Evolutionary conservation across 163 green algal species (phyloP).

Genomic region (Chlamydomonas reinhardtii): DNA sequence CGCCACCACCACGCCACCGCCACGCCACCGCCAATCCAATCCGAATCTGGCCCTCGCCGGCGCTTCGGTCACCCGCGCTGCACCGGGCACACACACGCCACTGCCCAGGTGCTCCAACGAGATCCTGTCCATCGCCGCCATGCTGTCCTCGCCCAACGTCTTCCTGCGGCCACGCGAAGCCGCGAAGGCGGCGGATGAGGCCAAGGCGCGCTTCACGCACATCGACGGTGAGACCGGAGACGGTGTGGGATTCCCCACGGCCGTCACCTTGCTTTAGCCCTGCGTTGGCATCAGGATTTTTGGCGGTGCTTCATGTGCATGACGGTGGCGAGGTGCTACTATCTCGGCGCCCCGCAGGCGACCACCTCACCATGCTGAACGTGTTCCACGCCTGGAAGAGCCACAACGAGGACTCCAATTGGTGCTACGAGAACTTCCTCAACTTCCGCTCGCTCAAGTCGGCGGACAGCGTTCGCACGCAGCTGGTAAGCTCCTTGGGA

Average conservation of each 20-base stretch:
- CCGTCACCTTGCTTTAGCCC: no score
- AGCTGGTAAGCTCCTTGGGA: slow-evolving; percentile 79
- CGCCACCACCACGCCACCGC: no score
- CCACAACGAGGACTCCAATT: slow-evolving; percentile 82
- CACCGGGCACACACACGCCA: no score
- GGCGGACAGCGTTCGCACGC: slow-evolving; percentile 94
- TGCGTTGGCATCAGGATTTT: no score
- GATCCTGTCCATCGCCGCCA: slow-evolving; percentile 95
- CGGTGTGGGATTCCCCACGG: neutral
- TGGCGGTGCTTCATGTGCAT: neutral
- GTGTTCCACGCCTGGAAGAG: slow-evolving; percentile 99
- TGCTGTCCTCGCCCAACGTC: slow-evolving; percentile 95
- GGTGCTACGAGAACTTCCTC: slow-evolving; percentile 98
- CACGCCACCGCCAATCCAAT: no score
- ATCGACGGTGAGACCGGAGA: slow-evolving; percentile 82
- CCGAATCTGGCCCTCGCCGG: no score
- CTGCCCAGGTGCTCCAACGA: slow-evolving; percentile 93
- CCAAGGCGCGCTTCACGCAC: slow-evolving; percentile 96
- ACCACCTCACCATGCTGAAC: slow-evolving; percentile 99
- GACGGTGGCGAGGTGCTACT: neutral
- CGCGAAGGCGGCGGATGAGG: slow-evolving; percentile 93
- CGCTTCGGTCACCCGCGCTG: no score
- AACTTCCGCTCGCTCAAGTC: slow-evolving; percentile 93
- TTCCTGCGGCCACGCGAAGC: slow-evolving; percentile 95
- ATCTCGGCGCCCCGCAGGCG: slow-evolving; percentile 62